Conservation (phyloP, 192 early-diverging fungal species). For the Backusella parvicylindrica region DNA sequence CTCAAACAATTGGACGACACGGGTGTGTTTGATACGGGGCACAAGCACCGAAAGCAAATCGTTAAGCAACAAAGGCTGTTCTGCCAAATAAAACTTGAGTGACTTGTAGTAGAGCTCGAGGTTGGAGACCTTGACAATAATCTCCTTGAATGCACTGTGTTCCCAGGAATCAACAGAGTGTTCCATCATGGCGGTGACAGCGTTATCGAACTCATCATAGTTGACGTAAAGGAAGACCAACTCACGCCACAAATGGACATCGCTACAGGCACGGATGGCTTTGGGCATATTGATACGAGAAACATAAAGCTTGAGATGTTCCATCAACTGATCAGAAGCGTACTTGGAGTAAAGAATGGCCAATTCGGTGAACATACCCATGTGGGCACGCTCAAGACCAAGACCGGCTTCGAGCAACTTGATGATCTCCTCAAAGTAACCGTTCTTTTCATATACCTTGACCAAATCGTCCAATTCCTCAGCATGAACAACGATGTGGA, state of each 20-base stretch:
- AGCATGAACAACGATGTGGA: constrained; percentile 94
- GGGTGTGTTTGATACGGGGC: constrained; percentile 92
- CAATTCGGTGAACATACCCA: constrained; percentile 99
- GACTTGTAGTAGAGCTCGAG: constrained; percentile 98
- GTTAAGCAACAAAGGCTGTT: constrained; percentile 94
- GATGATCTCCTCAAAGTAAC: constrained; percentile 91
- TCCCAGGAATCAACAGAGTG: constrained; percentile 97
- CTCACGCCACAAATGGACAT: constrained; percentile 94
- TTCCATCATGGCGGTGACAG: constrained; percentile 91
- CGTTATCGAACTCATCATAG: constrained; percentile 99
- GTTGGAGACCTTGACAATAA: constrained; percentile 96
- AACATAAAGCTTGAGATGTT: constrained; percentile 96
- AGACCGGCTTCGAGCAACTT: constrained; percentile 88
- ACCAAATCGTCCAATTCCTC: constrained; percentile 94
- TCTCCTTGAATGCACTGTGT: constrained; percentile 94
- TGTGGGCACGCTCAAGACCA: constrained; percentile 98
- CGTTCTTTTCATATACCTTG: constrained; percentile 83
- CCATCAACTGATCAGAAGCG: constrained; percentile 91
- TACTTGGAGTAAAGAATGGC: constrained; percentile 98
- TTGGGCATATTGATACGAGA: constrained; percentile 99
- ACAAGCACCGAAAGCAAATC: constrained; percentile 89
- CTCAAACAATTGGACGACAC: constrained; percentile 95
- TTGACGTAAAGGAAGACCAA: constrained; percentile 98
- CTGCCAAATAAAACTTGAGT: constrained; percentile 92
- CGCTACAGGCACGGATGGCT: constrained; percentile 93